Percentiles rank a stretch among this genome's conserved stretches.
phyloP scores from a whole-genome alignment of 2,329 filamentous ascomycete species.

The Pyricularia sp. region DNA sequence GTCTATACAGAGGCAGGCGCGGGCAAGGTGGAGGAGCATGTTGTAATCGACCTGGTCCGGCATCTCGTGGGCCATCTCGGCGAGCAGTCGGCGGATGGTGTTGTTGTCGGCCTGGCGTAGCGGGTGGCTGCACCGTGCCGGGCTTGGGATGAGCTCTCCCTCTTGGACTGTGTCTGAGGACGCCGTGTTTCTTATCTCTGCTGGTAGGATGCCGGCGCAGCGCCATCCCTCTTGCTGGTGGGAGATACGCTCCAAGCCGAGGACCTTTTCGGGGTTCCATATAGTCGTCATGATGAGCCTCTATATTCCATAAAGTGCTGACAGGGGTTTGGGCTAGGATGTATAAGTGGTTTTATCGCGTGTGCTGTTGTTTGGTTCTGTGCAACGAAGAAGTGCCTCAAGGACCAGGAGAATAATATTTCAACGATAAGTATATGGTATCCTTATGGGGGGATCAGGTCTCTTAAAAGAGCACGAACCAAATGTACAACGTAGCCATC shows the following conservation, averaged over 20 bases:
- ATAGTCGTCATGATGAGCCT: neutral
- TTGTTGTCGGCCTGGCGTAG: constrained; percentile 4
- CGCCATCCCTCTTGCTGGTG: neutral
- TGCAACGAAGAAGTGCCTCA: neutral
- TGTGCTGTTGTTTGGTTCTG: neutral
- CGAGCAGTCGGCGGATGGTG: constrained; percentile 7
- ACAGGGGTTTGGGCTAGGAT: neutral
- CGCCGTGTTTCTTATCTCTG: neutral
- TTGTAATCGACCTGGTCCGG: constrained; percentile 8
- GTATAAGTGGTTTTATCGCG: neutral
- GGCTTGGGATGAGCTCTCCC: neutral
- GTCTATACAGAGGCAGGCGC: constrained; percentile 7
- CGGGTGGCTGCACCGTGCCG: constrained; percentile 1
- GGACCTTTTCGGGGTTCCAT: constrained; percentile 4
- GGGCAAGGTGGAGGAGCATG: constrained; percentile 6
- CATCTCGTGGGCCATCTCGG: constrained; percentile 3
- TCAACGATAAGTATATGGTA: neutral
- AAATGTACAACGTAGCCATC: neutral
- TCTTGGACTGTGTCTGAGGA: neutral
- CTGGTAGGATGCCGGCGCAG: neutral
- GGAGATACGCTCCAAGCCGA: neutral
- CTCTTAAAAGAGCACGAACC: neutral
- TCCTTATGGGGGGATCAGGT: neutral
- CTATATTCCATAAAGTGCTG: neutral
- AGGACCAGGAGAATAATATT: neutral